Conservation (phyloP, 106 monocot species). For the Narthecium ossifragum region DNA sequence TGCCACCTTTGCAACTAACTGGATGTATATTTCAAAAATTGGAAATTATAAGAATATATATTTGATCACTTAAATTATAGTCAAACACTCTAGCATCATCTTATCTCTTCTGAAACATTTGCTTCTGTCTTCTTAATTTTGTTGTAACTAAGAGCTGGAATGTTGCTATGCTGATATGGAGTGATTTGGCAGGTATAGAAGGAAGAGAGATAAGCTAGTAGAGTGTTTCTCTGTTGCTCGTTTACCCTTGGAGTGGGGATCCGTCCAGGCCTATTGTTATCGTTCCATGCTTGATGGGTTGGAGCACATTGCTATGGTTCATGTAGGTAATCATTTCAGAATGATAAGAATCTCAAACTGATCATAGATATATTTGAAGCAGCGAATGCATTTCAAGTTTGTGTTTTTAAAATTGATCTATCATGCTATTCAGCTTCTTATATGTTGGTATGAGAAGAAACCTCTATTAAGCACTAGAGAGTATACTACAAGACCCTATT, state of each 20-base stretch:
- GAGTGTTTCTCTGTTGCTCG: slow-evolving; percentile 27
- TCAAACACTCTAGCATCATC: too few relatives aligned
- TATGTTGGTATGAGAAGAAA: too few relatives aligned
- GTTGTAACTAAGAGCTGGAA: not conserved
- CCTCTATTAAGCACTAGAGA: too few relatives aligned
- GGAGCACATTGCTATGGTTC: slow-evolving; percentile 46
- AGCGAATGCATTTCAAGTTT: not conserved
- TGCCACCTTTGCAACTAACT: too few relatives aligned
- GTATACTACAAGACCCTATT: not conserved
- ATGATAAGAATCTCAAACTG: too few relatives aligned
- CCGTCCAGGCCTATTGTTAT: slow-evolving; percentile 31
- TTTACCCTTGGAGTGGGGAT: slow-evolving; percentile 34
- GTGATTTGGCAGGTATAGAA: slow-evolving; percentile 27
- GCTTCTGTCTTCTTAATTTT: too few relatives aligned
- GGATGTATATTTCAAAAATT: too few relatives aligned
- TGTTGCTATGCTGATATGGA: not conserved
- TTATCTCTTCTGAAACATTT: too few relatives aligned
- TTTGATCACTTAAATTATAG: too few relatives aligned
- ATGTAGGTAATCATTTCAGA: too few relatives aligned
- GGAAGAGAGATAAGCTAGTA: slow-evolving; percentile 35
- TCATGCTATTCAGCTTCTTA: not conserved
- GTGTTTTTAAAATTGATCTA: not conserved
- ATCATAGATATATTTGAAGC: too few relatives aligned
- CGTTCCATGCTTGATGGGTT: slow-evolving; percentile 39
- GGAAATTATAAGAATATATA: too few relatives aligned